phyloP scores from a whole-genome alignment of 805 yeast species.

The Nematodospora valgi region DNA sequence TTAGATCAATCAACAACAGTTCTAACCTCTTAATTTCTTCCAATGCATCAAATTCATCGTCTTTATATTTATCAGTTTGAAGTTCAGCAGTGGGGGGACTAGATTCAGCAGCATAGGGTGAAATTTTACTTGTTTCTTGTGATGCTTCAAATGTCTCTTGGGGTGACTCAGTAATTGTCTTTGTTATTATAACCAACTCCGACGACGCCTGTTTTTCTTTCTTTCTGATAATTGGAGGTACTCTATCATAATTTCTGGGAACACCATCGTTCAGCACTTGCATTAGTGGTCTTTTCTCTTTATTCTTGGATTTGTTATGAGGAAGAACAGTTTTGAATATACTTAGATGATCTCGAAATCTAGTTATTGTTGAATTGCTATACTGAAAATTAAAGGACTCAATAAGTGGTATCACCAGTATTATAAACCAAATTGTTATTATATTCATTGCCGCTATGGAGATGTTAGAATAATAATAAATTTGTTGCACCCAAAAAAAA shows the following conservation, averaged over 20 bases:
- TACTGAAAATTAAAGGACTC: background rate
- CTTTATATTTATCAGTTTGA: background rate
- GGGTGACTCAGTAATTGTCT: too few relatives aligned
- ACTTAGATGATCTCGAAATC: constrained; percentile 1
- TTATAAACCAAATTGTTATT: too few relatives aligned
- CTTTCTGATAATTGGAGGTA: constrained; percentile 3
- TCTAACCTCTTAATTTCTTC: constrained; percentile 8
- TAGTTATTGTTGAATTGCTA: background rate
- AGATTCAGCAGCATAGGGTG: too few relatives aligned
- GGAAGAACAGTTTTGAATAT: constrained; percentile 2
- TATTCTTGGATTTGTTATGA: background rate
- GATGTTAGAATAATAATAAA: background rate
- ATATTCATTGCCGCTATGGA: background rate
- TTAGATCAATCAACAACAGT: constrained; percentile 3
- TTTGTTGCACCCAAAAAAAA: too few relatives aligned
- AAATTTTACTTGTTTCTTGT: too few relatives aligned
- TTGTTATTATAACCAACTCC: background rate
- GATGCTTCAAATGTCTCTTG: too few relatives aligned
- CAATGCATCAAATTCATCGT: constrained; percentile 1
- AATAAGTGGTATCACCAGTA: too few relatives aligned
- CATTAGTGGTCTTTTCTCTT: constrained; percentile 6
- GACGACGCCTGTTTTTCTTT: background rate
- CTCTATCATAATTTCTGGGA: constrained; percentile 6
- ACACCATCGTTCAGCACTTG: constrained; percentile 6
- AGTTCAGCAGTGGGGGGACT: too few relatives aligned